Evolutionary conservation across 768 basidiomycete species (phyloP).

Genomic region (Mycena epipterygia): DNA sequence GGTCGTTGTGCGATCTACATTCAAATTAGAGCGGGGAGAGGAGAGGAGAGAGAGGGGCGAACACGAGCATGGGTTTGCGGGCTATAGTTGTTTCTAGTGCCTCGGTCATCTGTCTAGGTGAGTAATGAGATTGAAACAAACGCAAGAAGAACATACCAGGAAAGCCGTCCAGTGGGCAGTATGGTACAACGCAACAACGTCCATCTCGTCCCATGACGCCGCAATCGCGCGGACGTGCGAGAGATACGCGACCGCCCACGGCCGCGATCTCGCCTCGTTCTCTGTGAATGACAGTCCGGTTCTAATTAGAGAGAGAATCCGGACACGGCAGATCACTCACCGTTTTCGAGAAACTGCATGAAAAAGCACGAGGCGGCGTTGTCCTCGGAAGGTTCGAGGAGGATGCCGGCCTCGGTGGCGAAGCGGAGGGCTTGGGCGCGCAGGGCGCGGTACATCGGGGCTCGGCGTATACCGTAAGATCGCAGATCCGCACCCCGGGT

Average conservation of each 20-base stretch:
- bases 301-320: not conserved
- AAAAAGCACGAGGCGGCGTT: slow-evolving; percentile 21
- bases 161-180: not conserved
- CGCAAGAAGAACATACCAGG: not conserved
- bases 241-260: slow-evolving; percentile 18
- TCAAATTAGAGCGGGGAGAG: not conserved
- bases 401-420: not conserved
- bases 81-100: not conserved
- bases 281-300: not conserved
- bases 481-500: slow-evolving; percentile 3
- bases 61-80: slow-evolving; percentile 13
- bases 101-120: not conserved
- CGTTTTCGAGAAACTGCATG: slow-evolving; percentile 1
- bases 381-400: slow-evolving; percentile 11
- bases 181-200: not conserved
- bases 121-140: not conserved
- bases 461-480: slow-evolving; percentile 3
- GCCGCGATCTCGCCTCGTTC: not conserved
- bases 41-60: not conserved
- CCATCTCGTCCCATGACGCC: not conserved
- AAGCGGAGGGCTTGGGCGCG: not conserved
- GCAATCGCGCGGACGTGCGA: slow-evolving; percentile 8
- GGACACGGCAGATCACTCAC: not conserved
- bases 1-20: slow-evolving; percentile 26
- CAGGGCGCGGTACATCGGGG: not conserved